Base-by-base conservation (phyloP, 805 yeast genomes). In the Cephaloascus fragrans region DNA sequence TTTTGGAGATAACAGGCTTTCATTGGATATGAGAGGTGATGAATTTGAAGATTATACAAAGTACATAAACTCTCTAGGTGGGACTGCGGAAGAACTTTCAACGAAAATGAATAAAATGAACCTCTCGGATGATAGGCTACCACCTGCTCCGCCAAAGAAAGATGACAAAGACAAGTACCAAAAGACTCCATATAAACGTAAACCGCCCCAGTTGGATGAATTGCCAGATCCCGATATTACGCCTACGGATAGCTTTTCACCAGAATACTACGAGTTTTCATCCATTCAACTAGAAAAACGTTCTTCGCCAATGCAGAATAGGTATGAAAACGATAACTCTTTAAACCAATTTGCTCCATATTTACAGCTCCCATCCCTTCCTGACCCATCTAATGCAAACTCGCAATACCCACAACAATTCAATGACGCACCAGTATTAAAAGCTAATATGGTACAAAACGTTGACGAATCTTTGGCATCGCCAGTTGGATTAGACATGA, bases 1-100 rank as follows among this genome's bases (percentile, higher is more conserved):
- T 32, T 31, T 41, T 12, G 38, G 45, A 32, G 52, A 43, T 17
- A 48, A 50, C 20, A 37, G 42, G 23, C 34, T 42, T 19, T 10
- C 41, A 14, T 29, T 35, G 26, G 36, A 28, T 4, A 39, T 36
- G 20, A 29, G 32, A 18, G 19, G 32, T 32, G 35, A 23, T 17
- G 38, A 19, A n/a, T 19, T 36, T 14, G 26, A 17, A 4, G 12
- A 16, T 14, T 9, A 37, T 17, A 19, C 35, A 15, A 35, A 28
- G 17, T 6, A 18, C 19, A 19, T 38, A 9, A 19, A 16, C 23
- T 5, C 19, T 34, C 18, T 12, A 3, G 32, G 37, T 20, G 35
- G 39, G 4, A 12, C 9, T 14, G 32, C 9, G 23, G 18, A 14
- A 18, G 26, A 23, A 19, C 19, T 33, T 12, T 6, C 18, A 9